Conservation (phyloP, 164 flowering plant species). For the Sedum album region DNA sequence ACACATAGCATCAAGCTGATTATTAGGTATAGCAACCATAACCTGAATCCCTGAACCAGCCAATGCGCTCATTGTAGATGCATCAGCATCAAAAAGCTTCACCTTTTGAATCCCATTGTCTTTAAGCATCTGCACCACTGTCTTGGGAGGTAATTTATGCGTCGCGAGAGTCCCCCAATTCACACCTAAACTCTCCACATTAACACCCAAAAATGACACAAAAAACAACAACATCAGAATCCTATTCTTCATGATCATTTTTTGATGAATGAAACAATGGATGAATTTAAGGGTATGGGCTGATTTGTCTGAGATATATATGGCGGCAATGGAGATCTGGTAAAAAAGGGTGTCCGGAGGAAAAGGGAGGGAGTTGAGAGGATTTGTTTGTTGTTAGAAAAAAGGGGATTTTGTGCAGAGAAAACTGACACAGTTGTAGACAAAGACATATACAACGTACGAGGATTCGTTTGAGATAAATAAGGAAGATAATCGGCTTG, state of each 20-base stretch:
- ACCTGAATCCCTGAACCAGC: constrained; percentile 66
- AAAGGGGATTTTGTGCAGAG: background rate
- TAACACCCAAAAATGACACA: constrained; percentile 16
- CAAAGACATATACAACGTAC: too few species aligned
- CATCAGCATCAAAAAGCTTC: constrained; percentile 79
- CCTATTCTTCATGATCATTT: background rate
- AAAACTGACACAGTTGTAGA: too few species aligned
- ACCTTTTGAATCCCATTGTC: constrained; percentile 67
- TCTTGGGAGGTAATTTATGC: constrained; percentile 38
- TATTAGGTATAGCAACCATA: constrained; percentile 84
- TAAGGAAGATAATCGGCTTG: background rate
- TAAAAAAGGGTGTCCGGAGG: too few species aligned
- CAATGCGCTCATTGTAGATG: constrained; percentile 40
- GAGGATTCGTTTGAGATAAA: background rate
- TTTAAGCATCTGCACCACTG: constrained; percentile 56
- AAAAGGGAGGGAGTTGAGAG: background rate
- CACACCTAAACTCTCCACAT: too few species aligned
- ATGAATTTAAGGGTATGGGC: background rate
- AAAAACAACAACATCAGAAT: background rate
- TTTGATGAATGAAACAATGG: background rate
- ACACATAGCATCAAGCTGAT: constrained; percentile 30
- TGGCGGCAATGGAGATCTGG: background rate
- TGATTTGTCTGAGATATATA: background rate
- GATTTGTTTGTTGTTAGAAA: background rate
- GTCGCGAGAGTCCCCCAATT: constrained; percentile 78